A percentile compares a stretch with the other conserved stretches of the same genome.
phyloP scores from a whole-genome alignment of 78 protist genomes.

The Protostelium mycophagum region DNA sequence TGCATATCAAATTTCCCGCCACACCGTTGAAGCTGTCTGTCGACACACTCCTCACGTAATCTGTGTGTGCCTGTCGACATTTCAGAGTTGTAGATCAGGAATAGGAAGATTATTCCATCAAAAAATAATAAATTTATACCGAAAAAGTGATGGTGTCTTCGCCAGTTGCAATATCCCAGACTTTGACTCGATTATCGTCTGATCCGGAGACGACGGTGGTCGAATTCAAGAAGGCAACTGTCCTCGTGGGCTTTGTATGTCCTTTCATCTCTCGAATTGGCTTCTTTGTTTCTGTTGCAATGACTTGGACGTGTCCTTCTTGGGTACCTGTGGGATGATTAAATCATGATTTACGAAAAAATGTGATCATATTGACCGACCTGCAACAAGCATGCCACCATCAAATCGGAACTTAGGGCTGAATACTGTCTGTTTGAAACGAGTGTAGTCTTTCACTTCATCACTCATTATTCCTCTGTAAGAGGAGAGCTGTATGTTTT shows the following conservation, averaged over 20 bases:
- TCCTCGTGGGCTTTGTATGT: not conserved
- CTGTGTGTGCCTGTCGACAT: not conserved
- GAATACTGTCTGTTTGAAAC: not conserved
- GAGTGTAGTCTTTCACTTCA: not conserved
- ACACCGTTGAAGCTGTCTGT: not conserved
- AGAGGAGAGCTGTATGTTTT: not conserved
- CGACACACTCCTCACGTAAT: not conserved
- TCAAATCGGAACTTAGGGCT: not conserved
- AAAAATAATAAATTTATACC: too few relatives aligned
- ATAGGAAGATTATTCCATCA: too few relatives aligned
- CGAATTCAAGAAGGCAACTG: not conserved
- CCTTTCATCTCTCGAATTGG: not conserved
- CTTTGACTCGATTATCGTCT: not conserved
- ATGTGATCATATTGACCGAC: not conserved
- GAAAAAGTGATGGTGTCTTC: not conserved
- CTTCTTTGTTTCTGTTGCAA: not conserved
- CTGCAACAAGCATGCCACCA: not conserved
- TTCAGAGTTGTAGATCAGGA: not conserved
- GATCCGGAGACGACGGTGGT: not conserved
- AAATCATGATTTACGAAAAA: not conserved
- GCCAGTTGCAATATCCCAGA: not conserved
- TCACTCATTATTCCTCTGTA: not conserved
- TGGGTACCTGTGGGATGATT: not conserved
- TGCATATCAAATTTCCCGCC: not conserved
- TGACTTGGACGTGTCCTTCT: not conserved